Conservation (phyloP, 139 green algal species). For the Tetraselmis striata region DNA sequence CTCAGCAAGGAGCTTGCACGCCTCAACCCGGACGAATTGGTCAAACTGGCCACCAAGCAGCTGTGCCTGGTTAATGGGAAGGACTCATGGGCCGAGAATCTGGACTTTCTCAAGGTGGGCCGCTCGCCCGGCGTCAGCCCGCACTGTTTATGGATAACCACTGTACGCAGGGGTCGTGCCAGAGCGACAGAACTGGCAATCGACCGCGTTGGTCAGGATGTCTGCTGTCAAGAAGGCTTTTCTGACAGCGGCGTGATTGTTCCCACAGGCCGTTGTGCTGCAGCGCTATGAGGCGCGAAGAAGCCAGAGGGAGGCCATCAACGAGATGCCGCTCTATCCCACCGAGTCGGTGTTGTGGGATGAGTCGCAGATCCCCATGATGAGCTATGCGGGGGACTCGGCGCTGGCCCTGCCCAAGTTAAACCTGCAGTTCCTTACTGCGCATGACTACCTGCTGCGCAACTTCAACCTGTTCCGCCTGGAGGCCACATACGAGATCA, state of each 20-base stretch:
- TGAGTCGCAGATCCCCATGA: slow-evolving; percentile 61
- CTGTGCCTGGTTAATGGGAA: slow-evolving; percentile 69
- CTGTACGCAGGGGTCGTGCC: too few species aligned
- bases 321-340: slow-evolving; percentile 93
- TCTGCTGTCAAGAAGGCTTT: too few species aligned
- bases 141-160: too few species aligned
- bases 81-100: slow-evolving; percentile 57
- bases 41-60: slow-evolving; percentile 58
- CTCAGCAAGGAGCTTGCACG: slow-evolving; percentile 47
- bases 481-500: slow-evolving; percentile 95
- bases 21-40: slow-evolving; percentile 63
- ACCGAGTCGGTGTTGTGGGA: slow-evolving; percentile 92
- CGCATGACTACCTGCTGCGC: slow-evolving; percentile 92
- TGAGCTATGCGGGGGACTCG: slow-evolving; percentile 44
- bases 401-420: slow-evolving; percentile 91
- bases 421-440: slow-evolving; percentile 97
- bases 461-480: slow-evolving; percentile 96
- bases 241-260: too few species aligned
- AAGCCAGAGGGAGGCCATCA: slow-evolving; percentile 69
- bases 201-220: too few species aligned
- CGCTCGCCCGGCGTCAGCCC: too few species aligned
- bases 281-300: slow-evolving; percentile 61
- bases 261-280: slow-evolving; percentile 68
- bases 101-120: slow-evolving; percentile 56
- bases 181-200: too few species aligned